Evolutionary conservation across 176 grass and related monocot genomes (phyloP), one percentile per base, ranked within the genome.

Genomic region (Aegilops speltoides): DNA sequence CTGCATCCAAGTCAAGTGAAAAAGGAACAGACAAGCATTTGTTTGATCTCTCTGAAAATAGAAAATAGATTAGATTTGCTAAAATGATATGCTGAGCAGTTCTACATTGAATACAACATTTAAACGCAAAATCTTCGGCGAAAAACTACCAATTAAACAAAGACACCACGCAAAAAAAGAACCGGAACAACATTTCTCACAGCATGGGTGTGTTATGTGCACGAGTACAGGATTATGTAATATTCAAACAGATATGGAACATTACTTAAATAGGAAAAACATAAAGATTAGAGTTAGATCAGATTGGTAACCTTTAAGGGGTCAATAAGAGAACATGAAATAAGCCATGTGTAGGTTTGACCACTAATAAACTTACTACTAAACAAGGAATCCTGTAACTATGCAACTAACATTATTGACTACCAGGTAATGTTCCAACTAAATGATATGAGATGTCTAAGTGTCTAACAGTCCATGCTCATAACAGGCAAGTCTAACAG

Each of bases 11-110:
- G 79, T 91, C 81, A 87, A 87, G 59, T 14, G 59, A 34, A 63
- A 89, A 77, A 77, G 68, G 80, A 71, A 76, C 17, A 25, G 59
- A 84, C 3, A 82, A 20, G 50, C 25, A 69, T 82, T 68, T 77
- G 16, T 88, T 85, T 73, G 23, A 59, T 57, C 73, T 88, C 22
- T 82, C 91, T 93, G 88, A 82, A 91, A 90, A 70, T 56, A 82
- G 61, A 88, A 82, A 22, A 72, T 31, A 46, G 60, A 85, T 85
- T 80, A 85, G 60, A 54, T 43, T 36, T 68, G 29, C 60, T 31
- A 62, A 15, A 79, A 36, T 63, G 22, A 46, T 50, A 48, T 46
- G 68, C 22, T 59, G 66, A 76, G 1, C 33, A 66, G 15, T 60
- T 62, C 2, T 54, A 63, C 63, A 91, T 36, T 73, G 17, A 88